Conservation (phyloP, 2,329 filamentous ascomycete species). For the Penicillium sp. region DNA sequence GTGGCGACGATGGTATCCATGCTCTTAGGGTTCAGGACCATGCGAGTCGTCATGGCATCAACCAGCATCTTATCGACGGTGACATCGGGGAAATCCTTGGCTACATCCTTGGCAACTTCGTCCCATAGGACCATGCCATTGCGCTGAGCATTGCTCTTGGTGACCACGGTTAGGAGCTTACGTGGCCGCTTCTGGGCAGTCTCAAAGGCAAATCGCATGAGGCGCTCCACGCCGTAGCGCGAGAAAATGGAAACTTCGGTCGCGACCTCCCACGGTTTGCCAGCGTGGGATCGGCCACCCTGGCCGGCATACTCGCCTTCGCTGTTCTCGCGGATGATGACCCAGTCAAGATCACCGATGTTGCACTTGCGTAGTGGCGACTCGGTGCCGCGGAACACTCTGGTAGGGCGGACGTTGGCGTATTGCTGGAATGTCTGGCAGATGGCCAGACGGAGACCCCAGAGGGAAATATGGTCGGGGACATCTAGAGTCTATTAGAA, state of each 20-base stretch:
- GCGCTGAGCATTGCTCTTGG: constrained; percentile 62
- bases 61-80: constrained; percentile 62
- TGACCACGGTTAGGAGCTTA: constrained; percentile 59
- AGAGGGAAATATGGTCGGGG: constrained; percentile 63
- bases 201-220: constrained; percentile 62
- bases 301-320: constrained; percentile 65
- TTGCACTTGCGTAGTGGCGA: constrained; percentile 54
- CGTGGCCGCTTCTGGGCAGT: constrained; percentile 53
- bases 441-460: constrained; percentile 63
- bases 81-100: constrained; percentile 57
- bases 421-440: constrained; percentile 65
- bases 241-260: constrained; percentile 64
- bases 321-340: constrained; percentile 63
- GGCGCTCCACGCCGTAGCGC: constrained; percentile 54
- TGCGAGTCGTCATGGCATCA: constrained; percentile 62
- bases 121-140: constrained; percentile 68
- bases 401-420: constrained; percentile 62
- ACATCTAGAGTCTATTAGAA: constrained; percentile 43
- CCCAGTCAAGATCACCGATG: constrained; percentile 61
- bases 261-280: constrained; percentile 56
- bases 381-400: constrained; percentile 56
- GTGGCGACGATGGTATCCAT: constrained; percentile 62
- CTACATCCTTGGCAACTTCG: constrained; percentile 54
- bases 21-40: constrained; percentile 57
- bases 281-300: constrained; percentile 57